Evolutionary conservation across 192 early-diverging fungal genomes (phyloP).

Genomic region (Backusella tarrabulga): DNA sequence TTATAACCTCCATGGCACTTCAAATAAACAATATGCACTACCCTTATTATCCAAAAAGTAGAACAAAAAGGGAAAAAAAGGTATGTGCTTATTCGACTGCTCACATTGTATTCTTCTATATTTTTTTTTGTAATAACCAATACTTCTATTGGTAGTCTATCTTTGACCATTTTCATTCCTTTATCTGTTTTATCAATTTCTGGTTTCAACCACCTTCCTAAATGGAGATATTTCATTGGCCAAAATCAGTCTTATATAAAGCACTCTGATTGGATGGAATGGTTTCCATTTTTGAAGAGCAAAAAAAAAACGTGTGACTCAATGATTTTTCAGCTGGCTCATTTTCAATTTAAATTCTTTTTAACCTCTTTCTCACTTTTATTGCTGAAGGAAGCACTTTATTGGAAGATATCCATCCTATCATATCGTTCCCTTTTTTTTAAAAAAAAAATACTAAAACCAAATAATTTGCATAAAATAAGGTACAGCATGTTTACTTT

Average conservation of each 20-base stretch:
- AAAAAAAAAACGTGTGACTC: not conserved
- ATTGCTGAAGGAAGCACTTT: not conserved
- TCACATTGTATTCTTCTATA: too few species aligned
- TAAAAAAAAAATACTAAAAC: not conserved
- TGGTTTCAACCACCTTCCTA: not conserved
- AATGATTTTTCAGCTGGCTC: not conserved
- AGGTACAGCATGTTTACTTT: not conserved
- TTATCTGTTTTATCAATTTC: too few species aligned
- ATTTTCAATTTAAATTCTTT: not conserved
- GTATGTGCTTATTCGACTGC: too few species aligned
- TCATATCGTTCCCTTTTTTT: not conserved
- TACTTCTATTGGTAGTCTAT: too few species aligned
- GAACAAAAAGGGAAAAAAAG: too few species aligned
- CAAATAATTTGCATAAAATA: not conserved
- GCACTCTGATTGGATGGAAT: not conserved
- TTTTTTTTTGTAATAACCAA: too few species aligned
- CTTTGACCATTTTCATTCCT: too few species aligned
- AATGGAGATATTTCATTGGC: not conserved
- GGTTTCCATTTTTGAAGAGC: not conserved
- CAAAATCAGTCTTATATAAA: not conserved
- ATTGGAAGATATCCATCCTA: conserved; percentile 3
- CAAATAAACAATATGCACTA: too few species aligned
- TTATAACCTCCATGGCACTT: too few species aligned
- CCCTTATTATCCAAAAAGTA: too few species aligned
- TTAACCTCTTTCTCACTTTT: not conserved